Evolutionary conservation across 2,329 filamentous ascomycete genomes (phyloP), one percentile per base, ranked within the genome.

Genomic region (Fonsecaea multimorphosa): DNA sequence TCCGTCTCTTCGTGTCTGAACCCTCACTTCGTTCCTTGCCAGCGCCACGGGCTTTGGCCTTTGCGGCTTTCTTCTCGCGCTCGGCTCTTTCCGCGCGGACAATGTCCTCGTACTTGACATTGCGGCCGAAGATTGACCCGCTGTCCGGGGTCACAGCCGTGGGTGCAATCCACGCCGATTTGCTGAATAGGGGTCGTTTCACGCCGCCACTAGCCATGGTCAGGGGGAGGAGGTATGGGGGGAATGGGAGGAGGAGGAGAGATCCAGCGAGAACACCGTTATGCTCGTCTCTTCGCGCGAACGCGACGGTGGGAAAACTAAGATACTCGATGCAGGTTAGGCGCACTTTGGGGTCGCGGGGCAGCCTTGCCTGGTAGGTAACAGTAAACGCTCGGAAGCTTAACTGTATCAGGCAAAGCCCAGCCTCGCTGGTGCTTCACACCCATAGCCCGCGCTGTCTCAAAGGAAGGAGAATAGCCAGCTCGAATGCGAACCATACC

Each of bases 171-270:
- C 82, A 84, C 24, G 79, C 75, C 54, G 84, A 81, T 68, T 84
- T 85, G 58, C 83, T 86, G 76, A 88, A 88, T 19, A 86, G 79
- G 0, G 81, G 81, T 44, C 80, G 79, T 77, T 80, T 82, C 54
- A 64, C 62, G 24, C 64, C 64, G 56, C 16, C 16, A 16, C 44
- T 63, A 32, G 58, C 34, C 66, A 68, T 38, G 22, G 19, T 55
- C 16, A 12, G 66, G 22, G 67, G 54, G 1, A 71, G 74, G 8
- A 53, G 66, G 29, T 31, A 8, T n/a, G n/a, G n/a, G n/a, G n/a
- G n/a, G n/a, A n/a, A n/a, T n/a, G 75, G 24, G 51, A 29, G 19
- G 24, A 53, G 29, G 29, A 31, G 3, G 29, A 31, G 29, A 8
- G 8, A 8, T 3, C 29, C 8, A 7, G 32, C 5, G 11, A 34